Base-by-base conservation (phyloP, 176 grass and related monocot species). In the Musa schizocarpa region DNA sequence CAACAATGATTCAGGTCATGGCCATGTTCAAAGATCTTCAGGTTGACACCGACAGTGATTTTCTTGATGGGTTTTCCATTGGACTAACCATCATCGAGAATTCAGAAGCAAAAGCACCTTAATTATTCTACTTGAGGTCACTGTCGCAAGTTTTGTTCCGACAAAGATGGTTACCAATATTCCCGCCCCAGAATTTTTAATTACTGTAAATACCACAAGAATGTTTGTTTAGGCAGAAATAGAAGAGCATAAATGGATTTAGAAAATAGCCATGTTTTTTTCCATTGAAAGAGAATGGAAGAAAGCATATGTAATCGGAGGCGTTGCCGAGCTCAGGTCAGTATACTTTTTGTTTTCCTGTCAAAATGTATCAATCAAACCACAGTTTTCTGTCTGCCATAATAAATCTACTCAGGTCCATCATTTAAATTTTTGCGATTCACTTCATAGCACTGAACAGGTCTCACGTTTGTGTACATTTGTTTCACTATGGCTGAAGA, bases 1-100 rank as follows among this genome's bases (percentile, higher is more conserved):
- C 95, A 19, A 99, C 88, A 13, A 99, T 99, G 90, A 99, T 99
- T 23, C 95, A 99, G 85, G 95, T 99, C 22, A 99, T 99, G 85
- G 90, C 95, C 0, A 99, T 99, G 95, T 94, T 99, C 58, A 94
- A 94, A 63, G 95, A 99, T 78, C 85, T 92, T 12, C 88, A 99
- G 67, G 84, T 87, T 8, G 90, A 92, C 34, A 84, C 90, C 0
- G 95, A 99, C 76, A 89, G 88, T 1, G 95, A 94, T 76, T 81
- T 94, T 76, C 82, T 94, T 0, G 88, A 99, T 16, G 86, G 88
- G 0, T 84, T 96, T 34, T 86, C 92, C 0, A 81, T 87, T 24
- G 83, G 82, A 17, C 83, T 71, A 9, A 87, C 84, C 0, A 80
- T 87, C 6, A 89, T 99, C 27, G 86, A 92, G 73, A 91, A 99